These are phyloP conservation scores for Camelina sativa DNA, from an alignment of 345 rosid genomes.

Conservation along the genomic window DNA sequence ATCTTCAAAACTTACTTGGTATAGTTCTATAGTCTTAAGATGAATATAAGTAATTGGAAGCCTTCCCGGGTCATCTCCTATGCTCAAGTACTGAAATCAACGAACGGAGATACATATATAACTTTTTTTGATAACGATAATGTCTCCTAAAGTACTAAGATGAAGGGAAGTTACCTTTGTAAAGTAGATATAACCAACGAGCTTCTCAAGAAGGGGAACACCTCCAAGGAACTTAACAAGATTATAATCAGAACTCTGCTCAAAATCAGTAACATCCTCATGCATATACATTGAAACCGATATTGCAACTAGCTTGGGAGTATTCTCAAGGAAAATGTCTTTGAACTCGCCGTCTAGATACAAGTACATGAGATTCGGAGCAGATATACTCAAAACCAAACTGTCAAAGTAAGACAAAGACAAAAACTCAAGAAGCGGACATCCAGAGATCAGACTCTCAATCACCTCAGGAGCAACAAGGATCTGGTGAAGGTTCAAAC, in stretches of 20 bases:
- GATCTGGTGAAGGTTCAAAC: conserved; percentile 79
- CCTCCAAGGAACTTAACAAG: conserved; percentile 81
- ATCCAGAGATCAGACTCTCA: conserved; percentile 72
- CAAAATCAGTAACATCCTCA: conserved; percentile 85
- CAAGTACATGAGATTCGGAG: conserved; percentile 85
- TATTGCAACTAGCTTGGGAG: conserved; percentile 67
- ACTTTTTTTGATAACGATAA: neutral
- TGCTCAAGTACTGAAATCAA: conserved; percentile 72
- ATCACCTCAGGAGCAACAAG: conserved; percentile 75
- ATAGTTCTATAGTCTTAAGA: conserved; percentile 68
- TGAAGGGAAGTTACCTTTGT: conserved; percentile 65
- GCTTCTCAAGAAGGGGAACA: conserved; percentile 81
- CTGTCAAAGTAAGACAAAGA: conserved; percentile 82
- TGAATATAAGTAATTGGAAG: conserved; percentile 62
- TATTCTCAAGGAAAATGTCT: conserved; percentile 74
- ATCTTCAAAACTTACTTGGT: conserved; percentile 94
- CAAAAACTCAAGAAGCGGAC: conserved; percentile 80
- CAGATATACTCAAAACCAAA: conserved; percentile 64
- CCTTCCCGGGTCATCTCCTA: conserved; percentile 73
- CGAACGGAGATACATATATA: neutral
- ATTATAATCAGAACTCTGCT: conserved; percentile 80
- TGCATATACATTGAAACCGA: conserved; percentile 88
- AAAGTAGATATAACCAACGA: conserved; percentile 79
- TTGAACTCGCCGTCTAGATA: conserved; percentile 86
- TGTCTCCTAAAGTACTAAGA: neutral